Evolutionary conservation across 1,284 basidiomycete genomes (phyloP).

Genomic region (Waitea zeae): DNA sequence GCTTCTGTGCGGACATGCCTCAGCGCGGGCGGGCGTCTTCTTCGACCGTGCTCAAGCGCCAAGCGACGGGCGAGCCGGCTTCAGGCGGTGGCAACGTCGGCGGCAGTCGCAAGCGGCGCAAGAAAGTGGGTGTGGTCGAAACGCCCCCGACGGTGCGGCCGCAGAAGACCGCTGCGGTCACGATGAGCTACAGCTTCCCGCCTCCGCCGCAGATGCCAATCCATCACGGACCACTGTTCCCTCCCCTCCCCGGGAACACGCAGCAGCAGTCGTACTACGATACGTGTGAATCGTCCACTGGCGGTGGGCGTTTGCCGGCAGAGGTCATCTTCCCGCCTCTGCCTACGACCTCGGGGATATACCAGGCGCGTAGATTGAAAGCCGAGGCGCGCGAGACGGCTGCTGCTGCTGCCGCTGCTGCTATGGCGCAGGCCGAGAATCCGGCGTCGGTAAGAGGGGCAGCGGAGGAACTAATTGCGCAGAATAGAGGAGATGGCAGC

Average conservation of each 20-base stretch:
- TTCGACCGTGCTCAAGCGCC: too few relatives aligned
- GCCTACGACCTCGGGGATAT: constrained; percentile 23
- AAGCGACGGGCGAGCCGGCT: too few relatives aligned
- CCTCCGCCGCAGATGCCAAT: constrained; percentile 17
- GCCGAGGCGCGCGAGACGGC: too few relatives aligned
- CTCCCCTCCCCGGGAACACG: constrained; percentile 31
- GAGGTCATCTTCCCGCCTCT: constrained; percentile 58
- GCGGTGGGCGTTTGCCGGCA: constrained; percentile 24
- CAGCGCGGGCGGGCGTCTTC: too few relatives aligned
- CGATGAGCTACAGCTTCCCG: constrained; percentile 7
- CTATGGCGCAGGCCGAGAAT: too few relatives aligned
- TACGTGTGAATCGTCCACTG: constrained; percentile 25
- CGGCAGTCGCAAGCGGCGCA: constrained; percentile 7
- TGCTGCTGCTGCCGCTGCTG: too few relatives aligned
- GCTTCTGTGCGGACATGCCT: constrained; percentile 48
- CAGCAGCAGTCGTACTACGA: constrained; percentile 59
- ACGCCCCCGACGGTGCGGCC: constrained; percentile 15
- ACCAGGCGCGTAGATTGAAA: too few relatives aligned
- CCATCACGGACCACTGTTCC: constrained; percentile 31
- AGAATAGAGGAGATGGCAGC: too few relatives aligned
- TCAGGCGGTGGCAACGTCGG: constrained; percentile 5
- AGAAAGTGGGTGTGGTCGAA: constrained; percentile 33
- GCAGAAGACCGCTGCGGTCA: constrained; percentile 3
- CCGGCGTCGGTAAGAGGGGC: too few relatives aligned
- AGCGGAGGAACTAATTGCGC: too few relatives aligned